Evolutionary conservation across 2,329 filamentous ascomycete species (phyloP), one percentile per base, ranked within the genome.

Genomic region (Lasiodiplodia sp.): DNA sequence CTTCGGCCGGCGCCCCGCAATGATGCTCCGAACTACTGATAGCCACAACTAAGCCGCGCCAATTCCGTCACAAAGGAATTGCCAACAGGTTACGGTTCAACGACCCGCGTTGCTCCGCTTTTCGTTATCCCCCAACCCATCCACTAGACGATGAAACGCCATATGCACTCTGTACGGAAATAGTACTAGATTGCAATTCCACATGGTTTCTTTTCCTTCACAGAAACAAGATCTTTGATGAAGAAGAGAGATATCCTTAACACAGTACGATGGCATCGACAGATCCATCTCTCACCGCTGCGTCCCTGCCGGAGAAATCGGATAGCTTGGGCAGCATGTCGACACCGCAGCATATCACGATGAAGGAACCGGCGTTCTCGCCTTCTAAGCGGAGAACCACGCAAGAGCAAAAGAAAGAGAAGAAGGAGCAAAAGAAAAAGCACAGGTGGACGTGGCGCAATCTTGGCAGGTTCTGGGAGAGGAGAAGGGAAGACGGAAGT

Each of bases 401-500:
- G 25, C 31, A 58, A n/a, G 23, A 37, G 8, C 18, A 21, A 10
- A 34, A 16, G 31, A 21, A 16, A 14, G 47, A 4, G 28, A 12
- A 25, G 31, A 37, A 21, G 8, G 21, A 6, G 12, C 12, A 12
- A 7, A 34, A 44, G 40, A 51, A 51, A 28, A 49, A 18, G 40
- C 6, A 18, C 10, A 57, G 2, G 12, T 57, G 55, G 55, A 23
- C 55, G 10, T 57, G 55, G 55, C 34, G 55, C 18, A 23, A 21
- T 38, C 16, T 52, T 14, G 47, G 60, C 40, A 53, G 21, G 47
- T 52, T 64, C 38, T 52, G 44, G 60, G 60, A 64, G 47, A 38
- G 60, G 44, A 64, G n/a, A 34, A 52, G 14, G n/a, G 47, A 38
- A 28, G 60, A 64, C 14, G 60, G 60, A 21, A 64, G 31, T 14